Evolutionary conservation across 1,284 basidiomycete genomes (phyloP).

Genomic region (Coniferiporia weirii): DNA sequence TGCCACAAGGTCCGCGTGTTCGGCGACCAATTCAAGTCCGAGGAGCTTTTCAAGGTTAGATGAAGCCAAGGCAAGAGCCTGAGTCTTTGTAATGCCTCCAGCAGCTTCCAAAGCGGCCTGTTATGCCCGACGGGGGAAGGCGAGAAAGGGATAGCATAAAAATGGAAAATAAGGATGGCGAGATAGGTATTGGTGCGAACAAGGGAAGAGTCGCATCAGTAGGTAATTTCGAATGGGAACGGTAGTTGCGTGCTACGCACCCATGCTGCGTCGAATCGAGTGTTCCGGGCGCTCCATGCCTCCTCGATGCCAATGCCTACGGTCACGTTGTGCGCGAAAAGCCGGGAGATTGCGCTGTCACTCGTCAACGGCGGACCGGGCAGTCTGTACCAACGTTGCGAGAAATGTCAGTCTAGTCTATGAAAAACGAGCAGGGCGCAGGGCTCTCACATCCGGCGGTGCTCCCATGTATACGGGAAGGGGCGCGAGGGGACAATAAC

Average conservation of each 20-base stretch:
- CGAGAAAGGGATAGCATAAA: not conserved
- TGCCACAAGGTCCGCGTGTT: conserved; percentile 53
- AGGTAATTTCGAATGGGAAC: not conserved
- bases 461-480: conserved; percentile 49
- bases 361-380: conserved; percentile 50
- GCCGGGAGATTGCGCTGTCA: conserved; percentile 40
- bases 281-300: conserved; percentile 44
- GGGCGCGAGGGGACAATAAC: conserved; percentile 46
- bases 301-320: conserved; percentile 49
- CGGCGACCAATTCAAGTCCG: conserved; percentile 39
- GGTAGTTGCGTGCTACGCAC: conserved; percentile 24
- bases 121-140: not conserved
- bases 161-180: no score
- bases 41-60: conserved; percentile 62
- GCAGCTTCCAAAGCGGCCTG: conserved; percentile 35
- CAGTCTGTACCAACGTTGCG: conserved; percentile 29
- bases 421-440: not conserved
- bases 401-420: not conserved
- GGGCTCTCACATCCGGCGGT: conserved; percentile 34
- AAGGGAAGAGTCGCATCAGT: not conserved
- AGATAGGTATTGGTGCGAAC: no score
- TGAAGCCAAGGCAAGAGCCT: conserved; percentile 56
- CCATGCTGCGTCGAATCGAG: conserved; percentile 54
- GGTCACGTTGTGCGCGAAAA: conserved; percentile 45
- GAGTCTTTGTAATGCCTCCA: conserved; percentile 42